Base-by-base conservation (phyloP, 331 rosid genomes). In the Malus hybrid region DNA sequence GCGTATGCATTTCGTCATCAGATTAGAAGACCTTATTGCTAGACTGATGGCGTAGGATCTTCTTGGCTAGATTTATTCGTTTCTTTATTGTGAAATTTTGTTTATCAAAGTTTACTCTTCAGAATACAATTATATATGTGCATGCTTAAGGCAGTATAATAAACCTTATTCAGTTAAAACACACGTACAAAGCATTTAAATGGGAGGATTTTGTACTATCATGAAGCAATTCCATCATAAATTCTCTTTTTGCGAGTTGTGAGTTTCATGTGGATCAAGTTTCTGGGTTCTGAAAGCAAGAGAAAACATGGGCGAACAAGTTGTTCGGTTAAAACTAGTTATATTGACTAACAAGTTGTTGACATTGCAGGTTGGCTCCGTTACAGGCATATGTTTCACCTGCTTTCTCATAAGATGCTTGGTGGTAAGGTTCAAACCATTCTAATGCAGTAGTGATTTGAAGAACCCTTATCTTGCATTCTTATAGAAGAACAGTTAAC, bases 331-430 rank as follows among this genome's bases (percentile, higher is more conserved):
- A 62, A 58, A 32, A 63, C 26, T 57, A 50, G 29, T 50, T 28
- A 16, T 61, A 19, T 32, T 70, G 42, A 50, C 68, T 66, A 28
- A 70, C 48, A 44, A 36, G 26, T 30, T 80, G 36, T 64, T 68
- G 71, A 72, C 63, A 60, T 87, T 89, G 80, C 96, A 95, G 98
- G 99, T 95, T 39, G 99, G 99, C 78, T 92, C 91, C 44, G 97
- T 95, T 32, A 90, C 99, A 42, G 97, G 96, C 81, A 90, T 95
- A 82, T 92, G 99, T 81, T 95, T 88, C 89, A 89, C 94, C 82
- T 95, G 99, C 85, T 95, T 95, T 85, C 88, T 95, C 69, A 77
- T 95, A 67, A 84, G 99, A 92, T 95, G 97, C 58, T 74, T 92
- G 80, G 94, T 95, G 96, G 98, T 95, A 88, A 86, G 74, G 16